Conservation (phyloP, 139 green algal genomes). For the Trebouxia sp. region DNA sequence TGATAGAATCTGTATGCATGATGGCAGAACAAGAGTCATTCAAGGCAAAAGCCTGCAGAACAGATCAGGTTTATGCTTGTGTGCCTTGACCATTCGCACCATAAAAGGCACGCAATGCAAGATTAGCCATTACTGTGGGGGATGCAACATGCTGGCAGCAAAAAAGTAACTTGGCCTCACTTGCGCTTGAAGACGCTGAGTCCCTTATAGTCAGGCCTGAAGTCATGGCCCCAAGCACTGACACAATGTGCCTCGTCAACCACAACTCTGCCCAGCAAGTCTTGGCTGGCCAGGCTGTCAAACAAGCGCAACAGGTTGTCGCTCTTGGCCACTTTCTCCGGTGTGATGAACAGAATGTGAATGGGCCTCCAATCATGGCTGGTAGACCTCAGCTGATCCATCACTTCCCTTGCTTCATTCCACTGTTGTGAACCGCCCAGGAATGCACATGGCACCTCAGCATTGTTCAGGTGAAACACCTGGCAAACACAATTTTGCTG, state of each 20-base stretch:
- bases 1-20: no score
- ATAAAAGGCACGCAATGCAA: no score
- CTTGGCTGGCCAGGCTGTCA: constrained; percentile 54
- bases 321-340: constrained; percentile 81
- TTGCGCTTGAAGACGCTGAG: constrained; percentile 78
- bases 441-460: constrained; percentile 48
- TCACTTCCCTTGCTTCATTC: constrained; percentile 46
- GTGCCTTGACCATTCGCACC: no score
- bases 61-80: no score
- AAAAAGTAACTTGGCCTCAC: constrained; percentile 35
- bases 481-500: no score
- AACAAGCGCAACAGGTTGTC: constrained; percentile 68
- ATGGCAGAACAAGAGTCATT: no score
- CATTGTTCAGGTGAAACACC: constrained; percentile 66
- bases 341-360: constrained; percentile 91
- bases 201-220: constrained; percentile 85
- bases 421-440: constrained; percentile 44
- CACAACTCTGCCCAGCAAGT: constrained; percentile 67
- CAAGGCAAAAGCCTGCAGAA: background rate
- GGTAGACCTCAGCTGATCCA: constrained; percentile 33
- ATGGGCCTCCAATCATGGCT: constrained; percentile 17
- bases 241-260: constrained; percentile 98
- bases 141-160: no score
- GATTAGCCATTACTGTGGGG: no score
- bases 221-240: constrained; percentile 93